Percentiles rank a stretch among this genome's conserved stretches.
phyloP scores from a whole-genome alignment of 345 rosid species.

The Euphorbia lathyris region DNA sequence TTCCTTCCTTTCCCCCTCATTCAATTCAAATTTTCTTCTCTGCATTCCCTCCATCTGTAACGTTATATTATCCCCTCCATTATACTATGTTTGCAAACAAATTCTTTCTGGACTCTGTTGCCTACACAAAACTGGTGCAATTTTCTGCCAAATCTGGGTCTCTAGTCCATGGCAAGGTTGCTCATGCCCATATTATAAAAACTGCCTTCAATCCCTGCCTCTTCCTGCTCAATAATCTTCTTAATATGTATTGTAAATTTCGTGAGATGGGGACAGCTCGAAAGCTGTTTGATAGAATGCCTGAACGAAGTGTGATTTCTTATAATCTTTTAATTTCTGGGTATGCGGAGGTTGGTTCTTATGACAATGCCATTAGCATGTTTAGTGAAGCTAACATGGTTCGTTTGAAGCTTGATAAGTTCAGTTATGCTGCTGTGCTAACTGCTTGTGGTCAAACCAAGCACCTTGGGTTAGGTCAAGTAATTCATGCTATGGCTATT shows the following conservation, averaged over 20 bases:
- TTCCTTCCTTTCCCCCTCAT: no score
- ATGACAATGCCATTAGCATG: conserved; percentile 24
- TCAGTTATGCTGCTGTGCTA: conserved; percentile 46
- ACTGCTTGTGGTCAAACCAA: conserved; percentile 37
- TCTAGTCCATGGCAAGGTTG: conserved; percentile 33
- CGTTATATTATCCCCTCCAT: neutral
- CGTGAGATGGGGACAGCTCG: conserved; percentile 33
- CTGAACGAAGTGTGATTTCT: conserved; percentile 39
- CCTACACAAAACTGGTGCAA: conserved; percentile 37
- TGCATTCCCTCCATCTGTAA: neutral
- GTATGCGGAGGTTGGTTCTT: conserved; percentile 35
- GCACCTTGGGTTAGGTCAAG: conserved; percentile 38
- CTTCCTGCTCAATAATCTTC: conserved; percentile 38
- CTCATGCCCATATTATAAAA: conserved; percentile 44
- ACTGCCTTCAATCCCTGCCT: conserved; percentile 35
- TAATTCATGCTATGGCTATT: conserved; percentile 42
- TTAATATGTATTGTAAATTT: conserved; percentile 35
- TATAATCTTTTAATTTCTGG: conserved; percentile 48
- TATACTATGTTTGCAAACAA: neutral
- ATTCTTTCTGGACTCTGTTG: conserved; percentile 26
- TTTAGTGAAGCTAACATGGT: conserved; percentile 37
- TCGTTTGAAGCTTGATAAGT: conserved; percentile 42
- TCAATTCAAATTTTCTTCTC: neutral
- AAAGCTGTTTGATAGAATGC: conserved; percentile 44
- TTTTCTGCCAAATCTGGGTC: conserved; percentile 38